A percentile compares a stretch with the other conserved stretches of the same genome.
phyloP scores from a whole-genome alignment of 805 yeast genomes.

The Ogataea dorogensis region DNA sequence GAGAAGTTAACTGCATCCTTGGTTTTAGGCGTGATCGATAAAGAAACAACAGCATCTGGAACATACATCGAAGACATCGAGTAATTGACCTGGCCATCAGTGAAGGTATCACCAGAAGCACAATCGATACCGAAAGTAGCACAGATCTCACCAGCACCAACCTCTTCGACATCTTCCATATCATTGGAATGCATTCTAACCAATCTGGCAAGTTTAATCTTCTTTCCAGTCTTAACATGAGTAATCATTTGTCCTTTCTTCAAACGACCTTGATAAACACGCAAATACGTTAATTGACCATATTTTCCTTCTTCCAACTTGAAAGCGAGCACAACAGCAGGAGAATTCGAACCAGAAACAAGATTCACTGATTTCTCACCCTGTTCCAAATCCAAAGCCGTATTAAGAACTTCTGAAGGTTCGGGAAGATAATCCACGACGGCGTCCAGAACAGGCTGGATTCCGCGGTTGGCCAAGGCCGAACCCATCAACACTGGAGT shows the following conservation, averaged over 20 bases:
- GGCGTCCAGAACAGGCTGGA: conserved; percentile 93
- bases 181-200: conserved; percentile 99
- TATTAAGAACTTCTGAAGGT: conserved; percentile 90
- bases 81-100: conserved; percentile 74
- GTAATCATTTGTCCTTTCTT: conserved; percentile 87
- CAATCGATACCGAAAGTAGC: conserved; percentile 99
- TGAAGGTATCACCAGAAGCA: conserved; percentile 97
- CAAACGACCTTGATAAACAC: conserved; percentile 95
- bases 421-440: conserved; percentile 94
- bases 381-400: conserved; percentile 73
- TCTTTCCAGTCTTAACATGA: conserved; percentile 90
- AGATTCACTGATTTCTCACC: conserved; percentile 70
- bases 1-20: conserved; percentile 89
- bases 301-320: conserved; percentile 97
- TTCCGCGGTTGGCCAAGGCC: conserved; percentile 93
- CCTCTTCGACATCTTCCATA: conserved; percentile 96
- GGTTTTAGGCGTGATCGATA: conserved; percentile 83
- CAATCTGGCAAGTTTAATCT: conserved; percentile 86
- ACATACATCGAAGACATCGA: conserved; percentile 98
- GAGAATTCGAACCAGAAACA: conserved; percentile 67
- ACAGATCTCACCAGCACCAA: conserved; percentile 97
- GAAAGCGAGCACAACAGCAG: conserved; percentile 97
- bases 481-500: conserved; percentile 99
- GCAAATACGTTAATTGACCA: conserved; percentile 94
- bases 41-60: conserved; percentile 97